phyloP scores from a whole-genome alignment of 768 basidiomycete genomes.

The Termitomyces sp. region DNA sequence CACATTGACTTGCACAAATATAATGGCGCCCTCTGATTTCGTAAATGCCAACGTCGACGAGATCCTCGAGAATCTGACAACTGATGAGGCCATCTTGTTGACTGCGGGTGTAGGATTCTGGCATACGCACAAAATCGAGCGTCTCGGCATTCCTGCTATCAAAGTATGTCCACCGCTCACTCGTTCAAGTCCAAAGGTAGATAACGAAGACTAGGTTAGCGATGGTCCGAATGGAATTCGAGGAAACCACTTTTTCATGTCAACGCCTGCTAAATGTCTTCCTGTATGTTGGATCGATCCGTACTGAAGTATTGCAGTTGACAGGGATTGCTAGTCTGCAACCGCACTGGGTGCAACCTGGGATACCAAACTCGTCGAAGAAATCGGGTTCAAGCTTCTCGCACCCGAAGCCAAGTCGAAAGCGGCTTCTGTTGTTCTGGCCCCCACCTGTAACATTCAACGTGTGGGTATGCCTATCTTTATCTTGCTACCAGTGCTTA shows the following conservation, averaged over 20 bases:
- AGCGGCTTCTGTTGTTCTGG: constrained; percentile 64
- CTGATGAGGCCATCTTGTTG: constrained; percentile 68
- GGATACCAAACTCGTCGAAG: constrained; percentile 57
- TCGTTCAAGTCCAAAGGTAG: neutral
- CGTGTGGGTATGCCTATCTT: constrained; percentile 35
- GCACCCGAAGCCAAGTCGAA: constrained; percentile 68
- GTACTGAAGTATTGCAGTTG: neutral
- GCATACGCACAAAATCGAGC: constrained; percentile 62
- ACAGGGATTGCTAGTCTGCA: constrained; percentile 34
- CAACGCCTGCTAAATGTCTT: constrained; percentile 74
- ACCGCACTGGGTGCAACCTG: constrained; percentile 76
- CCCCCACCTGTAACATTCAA: constrained; percentile 83
- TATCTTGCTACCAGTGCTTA: constrained; percentile 1
- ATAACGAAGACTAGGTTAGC: constrained; percentile 43
- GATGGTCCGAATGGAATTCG: constrained; percentile 77
- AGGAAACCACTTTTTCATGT: constrained; percentile 76
- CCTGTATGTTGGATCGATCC: constrained; percentile 35
- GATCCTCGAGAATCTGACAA: constrained; percentile 60
- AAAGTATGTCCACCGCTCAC: constrained; percentile 37
- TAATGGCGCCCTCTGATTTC: constrained; percentile 67
- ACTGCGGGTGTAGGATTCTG: constrained; percentile 75
- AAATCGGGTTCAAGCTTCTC: constrained; percentile 57
- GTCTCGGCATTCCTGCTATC: constrained; percentile 65
- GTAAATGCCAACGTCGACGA: constrained; percentile 55
- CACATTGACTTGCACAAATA: neutral